A percentile compares a stretch with the other conserved stretches of the same genome.
phyloP scores from a whole-genome alignment of 225 moss, liverwort and hornwort genomes.

The Climacium dendroides region DNA sequence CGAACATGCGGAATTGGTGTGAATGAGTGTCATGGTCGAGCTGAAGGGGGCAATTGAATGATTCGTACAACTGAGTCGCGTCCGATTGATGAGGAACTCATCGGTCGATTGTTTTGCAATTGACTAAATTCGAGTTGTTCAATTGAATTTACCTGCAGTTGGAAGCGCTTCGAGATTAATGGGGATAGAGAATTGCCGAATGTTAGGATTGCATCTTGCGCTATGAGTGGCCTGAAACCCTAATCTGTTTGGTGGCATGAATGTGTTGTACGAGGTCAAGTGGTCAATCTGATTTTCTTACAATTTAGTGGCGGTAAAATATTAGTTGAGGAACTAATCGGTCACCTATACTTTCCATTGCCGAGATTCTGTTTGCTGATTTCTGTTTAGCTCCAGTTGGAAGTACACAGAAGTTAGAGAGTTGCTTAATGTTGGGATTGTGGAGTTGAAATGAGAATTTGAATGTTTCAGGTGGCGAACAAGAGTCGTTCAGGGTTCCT shows the following conservation, averaged over 20 bases:
- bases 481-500: background rate
- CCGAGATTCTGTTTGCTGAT: background rate
- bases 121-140: background rate
- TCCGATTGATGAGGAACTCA: background rate
- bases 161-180: background rate
- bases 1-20: background rate
- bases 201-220: background rate
- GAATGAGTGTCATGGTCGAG: background rate
- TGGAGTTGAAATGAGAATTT: background rate
- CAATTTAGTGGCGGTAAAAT: background rate
- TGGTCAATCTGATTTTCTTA: background rate
- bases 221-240: background rate
- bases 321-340: background rate
- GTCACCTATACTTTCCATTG: background rate
- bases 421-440: background rate
- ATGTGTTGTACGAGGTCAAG: background rate
- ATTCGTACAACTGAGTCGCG: background rate
- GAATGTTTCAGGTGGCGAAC: conserved; percentile 1
- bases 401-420: background rate
- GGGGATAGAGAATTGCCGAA: background rate
- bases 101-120: background rate
- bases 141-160: background rate
- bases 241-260: background rate
- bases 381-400: background rate
- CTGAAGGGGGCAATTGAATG: background rate